Evolutionary conservation across 1,139 yeast species (phyloP).

Genomic region (Blastobotrys illinoisensis): DNA sequence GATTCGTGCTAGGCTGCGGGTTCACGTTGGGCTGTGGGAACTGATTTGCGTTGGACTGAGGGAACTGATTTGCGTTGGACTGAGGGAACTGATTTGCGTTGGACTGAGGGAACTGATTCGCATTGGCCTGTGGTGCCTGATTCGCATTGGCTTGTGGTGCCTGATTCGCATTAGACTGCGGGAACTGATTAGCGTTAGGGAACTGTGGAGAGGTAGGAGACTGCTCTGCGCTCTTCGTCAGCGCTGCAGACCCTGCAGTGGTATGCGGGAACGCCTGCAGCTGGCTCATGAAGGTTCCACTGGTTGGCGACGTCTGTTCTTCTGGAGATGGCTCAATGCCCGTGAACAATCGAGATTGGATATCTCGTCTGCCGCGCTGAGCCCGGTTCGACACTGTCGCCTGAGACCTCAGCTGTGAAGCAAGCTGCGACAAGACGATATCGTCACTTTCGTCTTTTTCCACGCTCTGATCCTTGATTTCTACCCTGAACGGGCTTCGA

Average conservation of each 20-base stretch:
- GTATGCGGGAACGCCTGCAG: slow-evolving; percentile 19
- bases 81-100: too few relatives aligned
- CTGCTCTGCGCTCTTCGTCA: slow-evolving; percentile 1
- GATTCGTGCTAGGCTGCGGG: too few relatives aligned
- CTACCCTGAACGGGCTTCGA: slow-evolving; percentile 24
- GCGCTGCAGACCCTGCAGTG: background rate
- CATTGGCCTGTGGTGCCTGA: too few relatives aligned
- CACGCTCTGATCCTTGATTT: slow-evolving; percentile 30
- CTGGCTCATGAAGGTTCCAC: slow-evolving; percentile 18
- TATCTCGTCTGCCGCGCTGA: slow-evolving; percentile 40
- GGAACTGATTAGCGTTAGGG: too few relatives aligned
- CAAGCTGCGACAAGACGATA: slow-evolving; percentile 29
- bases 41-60: too few relatives aligned
- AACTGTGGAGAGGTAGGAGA: slow-evolving; percentile 3
- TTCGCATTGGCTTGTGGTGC: too few relatives aligned
- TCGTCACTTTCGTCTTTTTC: slow-evolving; percentile 30
- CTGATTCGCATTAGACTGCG: too few relatives aligned
- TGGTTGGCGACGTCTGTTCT: slow-evolving; percentile 14
- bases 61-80: too few relatives aligned
- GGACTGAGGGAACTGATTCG: too few relatives aligned
- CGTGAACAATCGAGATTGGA: slow-evolving; percentile 51
- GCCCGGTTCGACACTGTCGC: slow-evolving; percentile 30
- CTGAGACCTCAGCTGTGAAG: slow-evolving; percentile 28
- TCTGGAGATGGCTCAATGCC: slow-evolving; percentile 37
- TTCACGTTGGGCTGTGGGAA: too few relatives aligned